These are phyloP conservation scores for Xylaria sp. DNA, from an alignment of 2,329 filamentous ascomycete genomes.

Conservation along the genomic window DNA sequence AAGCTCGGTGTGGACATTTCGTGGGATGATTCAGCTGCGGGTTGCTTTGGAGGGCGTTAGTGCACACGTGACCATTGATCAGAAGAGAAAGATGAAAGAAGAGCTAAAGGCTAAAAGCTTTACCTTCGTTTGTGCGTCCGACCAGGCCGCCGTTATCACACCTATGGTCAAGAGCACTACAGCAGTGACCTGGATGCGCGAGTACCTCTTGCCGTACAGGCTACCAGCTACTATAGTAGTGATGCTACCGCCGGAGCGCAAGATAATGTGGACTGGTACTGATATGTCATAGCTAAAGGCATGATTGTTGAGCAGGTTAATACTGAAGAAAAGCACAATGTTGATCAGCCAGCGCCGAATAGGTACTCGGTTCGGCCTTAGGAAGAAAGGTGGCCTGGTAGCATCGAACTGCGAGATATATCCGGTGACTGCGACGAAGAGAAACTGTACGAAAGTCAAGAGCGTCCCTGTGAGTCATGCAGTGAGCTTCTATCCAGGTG, in stretches of 20 bases:
- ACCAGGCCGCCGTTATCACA: constrained; percentile 88
- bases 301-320: constrained; percentile 97
- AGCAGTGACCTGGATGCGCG: constrained; percentile 80
- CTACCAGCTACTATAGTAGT: constrained; percentile 94
- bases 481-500: constrained; percentile 35
- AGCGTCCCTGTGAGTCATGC: constrained; percentile 71
- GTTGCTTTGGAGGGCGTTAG: constrained; percentile 47
- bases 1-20: constrained; percentile 56
- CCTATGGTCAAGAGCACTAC: constrained; percentile 87
- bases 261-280: constrained; percentile 95
- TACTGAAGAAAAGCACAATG: constrained; percentile 88
- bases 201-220: constrained; percentile 86
- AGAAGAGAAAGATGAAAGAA: not conserved
- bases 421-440: constrained; percentile 82
- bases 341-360: constrained; percentile 87
- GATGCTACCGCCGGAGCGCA: constrained; percentile 93
- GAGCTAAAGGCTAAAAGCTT: constrained; percentile 35
- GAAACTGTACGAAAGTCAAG: constrained; percentile 88
- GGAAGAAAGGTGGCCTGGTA: constrained; percentile 74
- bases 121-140: constrained; percentile 87
- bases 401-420: constrained; percentile 79
- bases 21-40: constrained; percentile 41
- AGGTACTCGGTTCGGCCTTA: constrained; percentile 83
- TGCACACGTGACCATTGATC: not conserved
- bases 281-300: constrained; percentile 98